Percentiles rank a stretch among this genome's conserved stretches.
phyloP scores from a whole-genome alignment of 768 basidiomycete species.

The Pholiota molesta region DNA sequence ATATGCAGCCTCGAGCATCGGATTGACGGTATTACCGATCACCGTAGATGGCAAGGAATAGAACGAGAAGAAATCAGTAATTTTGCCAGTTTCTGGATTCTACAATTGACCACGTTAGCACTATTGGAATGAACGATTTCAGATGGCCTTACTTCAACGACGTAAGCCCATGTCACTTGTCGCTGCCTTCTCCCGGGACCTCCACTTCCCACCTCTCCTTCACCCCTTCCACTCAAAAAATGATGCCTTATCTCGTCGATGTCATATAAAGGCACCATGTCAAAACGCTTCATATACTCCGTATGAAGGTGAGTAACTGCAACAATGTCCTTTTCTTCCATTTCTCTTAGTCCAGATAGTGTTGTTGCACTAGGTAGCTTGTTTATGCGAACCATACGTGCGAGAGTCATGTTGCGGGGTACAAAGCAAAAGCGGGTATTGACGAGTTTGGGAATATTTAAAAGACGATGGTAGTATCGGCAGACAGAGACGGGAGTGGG shows the following conservation, averaged over 20 bases:
- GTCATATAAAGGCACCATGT: constrained; percentile 74
- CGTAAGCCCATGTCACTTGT: constrained; percentile 96
- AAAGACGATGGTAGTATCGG: constrained; percentile 90
- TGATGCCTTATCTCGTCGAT: constrained; percentile 85
- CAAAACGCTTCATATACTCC: constrained; percentile 85
- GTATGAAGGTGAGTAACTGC: constrained; percentile 71
- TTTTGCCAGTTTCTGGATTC: constrained; percentile 79
- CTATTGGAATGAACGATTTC: not conserved
- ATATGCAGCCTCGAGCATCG: constrained; percentile 88
- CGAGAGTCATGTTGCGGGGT: constrained; percentile 85
- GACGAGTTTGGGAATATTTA: constrained; percentile 91
- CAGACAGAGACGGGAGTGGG: constrained; percentile 93
- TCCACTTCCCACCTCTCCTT: constrained; percentile 52
- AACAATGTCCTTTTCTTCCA: constrained; percentile 78
- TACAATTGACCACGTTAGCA: constrained; percentile 30
- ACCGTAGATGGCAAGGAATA: constrained; percentile 96
- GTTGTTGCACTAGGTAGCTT: constrained; percentile 58
- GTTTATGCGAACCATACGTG: constrained; percentile 83
- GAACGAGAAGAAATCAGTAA: constrained; percentile 97
- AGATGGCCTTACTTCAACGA: constrained; percentile 74
- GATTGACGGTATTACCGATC: constrained; percentile 74
- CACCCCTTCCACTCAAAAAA: constrained; percentile 83
- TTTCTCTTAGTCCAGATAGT: constrained; percentile 79
- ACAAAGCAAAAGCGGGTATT: constrained; percentile 89
- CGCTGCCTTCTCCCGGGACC: constrained; percentile 58